Percentiles rank a stretch among this genome's conserved stretches.
Conservation (phyloP, 345 rosid species). For the Syzygium aqueum region DNA sequence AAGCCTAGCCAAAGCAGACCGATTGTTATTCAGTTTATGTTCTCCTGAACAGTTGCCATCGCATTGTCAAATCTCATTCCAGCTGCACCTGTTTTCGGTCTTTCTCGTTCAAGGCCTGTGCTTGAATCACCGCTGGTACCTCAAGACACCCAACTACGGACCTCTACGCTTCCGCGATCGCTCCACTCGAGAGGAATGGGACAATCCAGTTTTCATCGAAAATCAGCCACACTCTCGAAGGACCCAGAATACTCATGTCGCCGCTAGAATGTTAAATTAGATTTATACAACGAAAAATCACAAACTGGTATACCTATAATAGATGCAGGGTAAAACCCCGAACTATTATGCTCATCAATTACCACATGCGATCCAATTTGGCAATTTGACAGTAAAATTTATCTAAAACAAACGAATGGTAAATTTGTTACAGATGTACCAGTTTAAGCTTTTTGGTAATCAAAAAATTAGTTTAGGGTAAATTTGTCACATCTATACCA, state of each 20-base stretch:
- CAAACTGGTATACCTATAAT: no score
- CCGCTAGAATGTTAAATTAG: no score
- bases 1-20: background rate
- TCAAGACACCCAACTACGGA: background rate
- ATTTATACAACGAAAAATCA: no score
- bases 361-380: no score
- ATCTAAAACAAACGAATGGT: no score
- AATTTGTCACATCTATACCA: no score
- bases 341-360: no score
- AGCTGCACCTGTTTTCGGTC: background rate
- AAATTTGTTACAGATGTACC: no score
- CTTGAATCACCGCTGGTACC: background rate
- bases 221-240: background rate
- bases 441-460: no score
- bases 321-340: no score
- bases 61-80: background rate
- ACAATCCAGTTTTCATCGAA: background rate
- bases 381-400: no score
- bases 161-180: background rate
- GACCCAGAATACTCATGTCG: fast-evolving
- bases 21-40: background rate
- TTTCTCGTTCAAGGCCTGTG: background rate
- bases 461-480: no score
- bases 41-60: background rate
- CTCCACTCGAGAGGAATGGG: background rate